Percentiles rank a stretch among this genome's conserved stretches.
These are phyloP conservation scores for Smittium culicis DNA, from an alignment of 371 early-diverging fungal genomes.

Conservation along the genomic window DNA sequence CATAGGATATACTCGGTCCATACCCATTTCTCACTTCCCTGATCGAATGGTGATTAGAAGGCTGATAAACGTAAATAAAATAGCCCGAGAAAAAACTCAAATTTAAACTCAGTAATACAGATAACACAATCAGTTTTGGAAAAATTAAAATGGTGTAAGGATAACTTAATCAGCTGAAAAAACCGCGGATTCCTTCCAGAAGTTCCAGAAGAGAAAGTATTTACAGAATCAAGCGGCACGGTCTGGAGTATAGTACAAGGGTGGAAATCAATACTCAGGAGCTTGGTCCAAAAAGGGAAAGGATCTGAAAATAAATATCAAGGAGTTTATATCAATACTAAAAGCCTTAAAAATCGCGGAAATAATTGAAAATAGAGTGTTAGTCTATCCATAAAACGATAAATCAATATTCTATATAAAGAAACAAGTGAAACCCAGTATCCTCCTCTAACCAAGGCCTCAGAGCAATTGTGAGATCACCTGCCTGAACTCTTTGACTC, in stretches of 20 bases:
- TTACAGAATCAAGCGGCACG: background rate
- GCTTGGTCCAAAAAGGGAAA: background rate
- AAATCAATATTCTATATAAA: background rate
- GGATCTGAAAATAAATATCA: background rate
- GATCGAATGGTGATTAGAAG: background rate
- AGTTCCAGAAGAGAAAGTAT: background rate
- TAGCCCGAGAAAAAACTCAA: background rate
- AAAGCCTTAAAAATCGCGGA: background rate
- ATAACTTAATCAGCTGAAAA: background rate
- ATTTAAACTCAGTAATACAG: background rate
- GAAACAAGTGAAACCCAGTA: background rate
- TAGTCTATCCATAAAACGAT: background rate
- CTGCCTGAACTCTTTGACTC: background rate
- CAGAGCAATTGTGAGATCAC: background rate
- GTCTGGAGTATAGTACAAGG: background rate
- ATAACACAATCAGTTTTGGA: background rate
- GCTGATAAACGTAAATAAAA: background rate
- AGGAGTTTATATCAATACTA: background rate
- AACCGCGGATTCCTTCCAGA: background rate
- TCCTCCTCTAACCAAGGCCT: background rate
- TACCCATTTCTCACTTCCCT: background rate
- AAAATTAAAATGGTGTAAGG: background rate
- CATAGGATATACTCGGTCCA: constrained; percentile 9
- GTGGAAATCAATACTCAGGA: background rate
- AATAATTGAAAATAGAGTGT: background rate